These are phyloP conservation scores for Pseudopithomyces chartarum DNA, from an alignment of 2,329 filamentous ascomycete genomes.

Conservation along the genomic window DNA sequence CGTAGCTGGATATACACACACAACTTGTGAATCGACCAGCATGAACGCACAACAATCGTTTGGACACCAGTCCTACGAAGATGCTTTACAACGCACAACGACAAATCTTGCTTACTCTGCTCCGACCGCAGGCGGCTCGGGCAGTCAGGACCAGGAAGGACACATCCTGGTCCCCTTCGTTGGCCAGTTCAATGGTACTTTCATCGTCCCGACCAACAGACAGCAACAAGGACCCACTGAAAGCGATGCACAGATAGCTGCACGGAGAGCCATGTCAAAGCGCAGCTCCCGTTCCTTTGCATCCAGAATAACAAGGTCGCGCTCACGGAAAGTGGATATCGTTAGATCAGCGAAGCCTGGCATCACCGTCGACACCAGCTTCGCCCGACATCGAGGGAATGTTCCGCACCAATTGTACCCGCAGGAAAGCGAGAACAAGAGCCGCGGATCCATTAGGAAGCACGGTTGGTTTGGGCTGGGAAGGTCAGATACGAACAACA, in stretches of 20 bases:
- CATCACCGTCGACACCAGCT: conserved; percentile 73
- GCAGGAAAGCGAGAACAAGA: conserved; percentile 30
- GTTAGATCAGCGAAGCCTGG: conserved; percentile 62
- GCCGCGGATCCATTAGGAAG: conserved; percentile 28
- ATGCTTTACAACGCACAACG: conserved; percentile 14
- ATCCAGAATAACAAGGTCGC: conserved; percentile 49
- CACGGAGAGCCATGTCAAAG: conserved; percentile 34
- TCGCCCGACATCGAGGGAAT: conserved; percentile 55
- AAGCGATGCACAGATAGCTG: conserved; percentile 32
- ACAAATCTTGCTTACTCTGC: conserved; percentile 13
- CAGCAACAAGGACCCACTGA: conserved; percentile 26
- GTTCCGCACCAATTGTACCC: conserved; percentile 54
- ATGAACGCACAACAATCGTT: conserved; percentile 26
- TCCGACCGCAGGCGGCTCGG: conserved; percentile 13
- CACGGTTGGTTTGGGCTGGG: conserved; percentile 37
- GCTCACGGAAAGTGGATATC: conserved; percentile 66
- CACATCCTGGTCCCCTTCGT: conserved; percentile 33
- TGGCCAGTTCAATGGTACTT: conserved; percentile 26
- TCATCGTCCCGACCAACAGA: conserved; percentile 20
- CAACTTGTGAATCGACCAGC: not conserved
- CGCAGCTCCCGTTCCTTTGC: conserved; percentile 39
- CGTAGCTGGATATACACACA: not conserved
- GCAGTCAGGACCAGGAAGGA: conserved; percentile 20
- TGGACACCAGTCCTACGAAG: conserved; percentile 21
- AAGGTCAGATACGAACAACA: conserved; percentile 33